Evolutionary conservation across 2,329 filamentous ascomycete species (phyloP).

Genomic region (Plectosphaerella plurivora): DNA sequence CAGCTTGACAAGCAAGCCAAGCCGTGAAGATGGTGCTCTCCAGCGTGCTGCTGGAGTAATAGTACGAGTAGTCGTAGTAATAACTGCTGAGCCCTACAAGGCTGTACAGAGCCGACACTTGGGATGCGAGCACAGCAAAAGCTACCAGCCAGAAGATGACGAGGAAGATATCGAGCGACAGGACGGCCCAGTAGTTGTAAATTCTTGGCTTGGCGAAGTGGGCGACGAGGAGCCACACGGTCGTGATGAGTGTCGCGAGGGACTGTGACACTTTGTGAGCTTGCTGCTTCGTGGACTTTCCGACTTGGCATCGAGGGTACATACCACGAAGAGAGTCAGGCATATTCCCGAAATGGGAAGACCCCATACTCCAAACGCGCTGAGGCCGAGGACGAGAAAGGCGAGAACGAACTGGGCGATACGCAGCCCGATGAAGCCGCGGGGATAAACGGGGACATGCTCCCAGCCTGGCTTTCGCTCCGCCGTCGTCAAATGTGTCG

Average conservation of each 20-base stretch:
- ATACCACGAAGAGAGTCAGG: constrained; percentile 34
- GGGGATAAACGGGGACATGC: constrained; percentile 41
- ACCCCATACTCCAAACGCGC: constrained; percentile 34
- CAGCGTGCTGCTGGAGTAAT: constrained; percentile 12
- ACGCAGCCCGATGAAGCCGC: constrained; percentile 36
- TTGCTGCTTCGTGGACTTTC: background rate
- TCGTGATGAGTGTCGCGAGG: constrained; percentile 37
- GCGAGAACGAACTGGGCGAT: constrained; percentile 41
- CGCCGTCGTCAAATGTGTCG: constrained; percentile 1
- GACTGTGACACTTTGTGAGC: constrained; percentile 19
- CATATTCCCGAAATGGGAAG: constrained; percentile 29
- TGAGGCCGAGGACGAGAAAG: constrained; percentile 40
- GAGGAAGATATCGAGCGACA: constrained; percentile 46
- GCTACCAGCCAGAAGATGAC: constrained; percentile 48
- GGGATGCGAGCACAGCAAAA: constrained; percentile 34
- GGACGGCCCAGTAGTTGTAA: constrained; percentile 49
- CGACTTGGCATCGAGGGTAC: constrained; percentile 1
- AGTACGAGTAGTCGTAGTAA: constrained; percentile 19
- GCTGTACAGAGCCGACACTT: constrained; percentile 21
- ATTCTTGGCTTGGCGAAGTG: constrained; percentile 30
- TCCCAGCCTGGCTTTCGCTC: constrained; percentile 32
- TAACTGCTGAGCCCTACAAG: constrained; percentile 3
- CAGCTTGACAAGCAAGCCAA: constrained; percentile 20
- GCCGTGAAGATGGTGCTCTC: background rate
- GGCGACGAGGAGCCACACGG: constrained; percentile 42